Percentiles rank a stretch among this genome's conserved stretches.
Conservation (phyloP, 106 monocot species). For the Dendrobium catenatum region DNA sequence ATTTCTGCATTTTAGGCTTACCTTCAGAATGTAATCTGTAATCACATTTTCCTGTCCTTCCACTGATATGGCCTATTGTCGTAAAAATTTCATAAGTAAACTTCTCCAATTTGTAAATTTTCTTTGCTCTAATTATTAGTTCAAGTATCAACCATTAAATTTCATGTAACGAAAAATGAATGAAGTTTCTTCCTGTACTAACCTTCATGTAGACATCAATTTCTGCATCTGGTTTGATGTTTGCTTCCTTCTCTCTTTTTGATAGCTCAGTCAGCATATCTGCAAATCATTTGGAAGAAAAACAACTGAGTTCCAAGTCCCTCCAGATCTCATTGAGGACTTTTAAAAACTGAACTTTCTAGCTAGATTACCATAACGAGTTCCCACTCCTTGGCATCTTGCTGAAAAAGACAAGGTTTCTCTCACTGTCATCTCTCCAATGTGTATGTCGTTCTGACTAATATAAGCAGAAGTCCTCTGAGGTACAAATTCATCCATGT, state of each 20-base stretch:
- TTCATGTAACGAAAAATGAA: background rate
- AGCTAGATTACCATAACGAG: conserved; percentile 28
- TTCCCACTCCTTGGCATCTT: conserved; percentile 43
- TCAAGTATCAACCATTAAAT: background rate
- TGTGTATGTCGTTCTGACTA: conserved; percentile 52
- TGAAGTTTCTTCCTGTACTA: background rate
- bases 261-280: conserved; percentile 55
- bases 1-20: background rate
- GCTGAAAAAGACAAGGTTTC: conserved; percentile 54
- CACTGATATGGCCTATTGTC: background rate
- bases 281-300: background rate
- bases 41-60: conserved; percentile 4
- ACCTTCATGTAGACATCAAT: conserved; percentile 74
- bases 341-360: background rate
- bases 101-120: background rate
- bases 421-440: conserved; percentile 58
- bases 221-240: conserved; percentile 53
- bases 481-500: conserved; percentile 53
- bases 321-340: background rate
- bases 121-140: background rate
- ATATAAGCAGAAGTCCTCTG: conserved; percentile 50
- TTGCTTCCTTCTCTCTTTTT: conserved; percentile 55
- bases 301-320: background rate
- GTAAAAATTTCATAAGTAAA: background rate
- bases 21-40: conserved; percentile 11